A percentile compares a stretch with the other conserved stretches of the same genome.
These are phyloP conservation scores for Linaria vulgaris DNA, from an alignment of 257 asterid species.

Conservation along the genomic window DNA sequence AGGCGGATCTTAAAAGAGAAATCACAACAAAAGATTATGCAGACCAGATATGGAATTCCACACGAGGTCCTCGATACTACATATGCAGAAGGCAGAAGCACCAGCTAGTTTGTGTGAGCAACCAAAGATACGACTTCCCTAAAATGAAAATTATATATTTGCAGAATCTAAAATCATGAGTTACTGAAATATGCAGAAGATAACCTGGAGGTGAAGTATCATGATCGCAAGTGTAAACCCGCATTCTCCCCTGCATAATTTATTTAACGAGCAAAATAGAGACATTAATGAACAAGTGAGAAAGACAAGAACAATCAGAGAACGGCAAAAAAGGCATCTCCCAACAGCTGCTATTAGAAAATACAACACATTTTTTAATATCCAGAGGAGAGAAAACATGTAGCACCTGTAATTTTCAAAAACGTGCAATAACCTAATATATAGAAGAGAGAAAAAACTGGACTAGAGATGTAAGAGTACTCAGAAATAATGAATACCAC, in stretches of 20 bases:
- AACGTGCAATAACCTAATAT: neutral
- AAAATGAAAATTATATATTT: neutral
- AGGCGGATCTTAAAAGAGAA: neutral
- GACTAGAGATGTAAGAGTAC: neutral
- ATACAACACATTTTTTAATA: too few relatives aligned
- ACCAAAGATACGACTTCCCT: slow-evolving; percentile 6
- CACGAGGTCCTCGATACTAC: neutral
- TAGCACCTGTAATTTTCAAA: slow-evolving; percentile 4
- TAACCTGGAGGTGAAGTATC: slow-evolving; percentile 88
- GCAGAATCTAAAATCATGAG: slow-evolving; percentile 6
- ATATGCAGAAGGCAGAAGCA: neutral
- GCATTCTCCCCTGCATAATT: slow-evolving; percentile 69
- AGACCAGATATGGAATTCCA: neutral
- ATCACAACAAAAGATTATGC: neutral
- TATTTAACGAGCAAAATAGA: slow-evolving; percentile 18
- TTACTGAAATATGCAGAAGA: slow-evolving; percentile 20
- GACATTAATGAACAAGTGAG: slow-evolving; percentile 8
- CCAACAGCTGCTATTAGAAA: neutral
- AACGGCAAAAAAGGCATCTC: neutral
- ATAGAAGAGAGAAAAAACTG: slow-evolving; percentile 1
- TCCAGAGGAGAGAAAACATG: neutral
- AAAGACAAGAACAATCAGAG: neutral
- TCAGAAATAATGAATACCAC: slow-evolving; percentile 6
- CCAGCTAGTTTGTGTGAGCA: slow-evolving; percentile 1
- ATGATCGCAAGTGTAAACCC: slow-evolving; percentile 74